Evolutionary conservation across 768 basidiomycete genomes (phyloP).

Genomic region (Podaxis mareebaensis): DNA sequence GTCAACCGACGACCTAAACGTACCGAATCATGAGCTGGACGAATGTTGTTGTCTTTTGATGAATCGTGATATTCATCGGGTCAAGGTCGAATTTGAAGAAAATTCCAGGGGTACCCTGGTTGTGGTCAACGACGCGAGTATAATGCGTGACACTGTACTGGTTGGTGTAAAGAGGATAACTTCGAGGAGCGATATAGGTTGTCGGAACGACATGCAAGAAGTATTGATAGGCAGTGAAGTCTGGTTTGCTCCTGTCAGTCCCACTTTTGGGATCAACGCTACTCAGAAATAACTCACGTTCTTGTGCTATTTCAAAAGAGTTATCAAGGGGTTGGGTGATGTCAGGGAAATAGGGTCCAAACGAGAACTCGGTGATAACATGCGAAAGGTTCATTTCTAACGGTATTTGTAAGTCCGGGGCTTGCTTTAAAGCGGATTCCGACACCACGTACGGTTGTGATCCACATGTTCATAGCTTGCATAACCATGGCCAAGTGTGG

Average conservation of each 20-base stretch:
- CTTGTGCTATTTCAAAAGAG: conserved; percentile 72
- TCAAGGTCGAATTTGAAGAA: conserved; percentile 99
- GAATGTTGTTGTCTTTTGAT: conserved; percentile 85
- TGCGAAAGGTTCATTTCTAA: conserved; percentile 75
- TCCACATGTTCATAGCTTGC: conserved; percentile 84
- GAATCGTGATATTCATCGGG: conserved; percentile 80
- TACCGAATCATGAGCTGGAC: conserved; percentile 72
- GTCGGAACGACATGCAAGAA: conserved; percentile 96
- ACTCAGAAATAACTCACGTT: conserved; percentile 49
- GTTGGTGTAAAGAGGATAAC: conserved; percentile 64
- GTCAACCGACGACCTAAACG: conserved; percentile 32
- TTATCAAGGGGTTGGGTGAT: conserved; percentile 94
- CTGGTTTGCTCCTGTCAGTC: conserved; percentile 36
- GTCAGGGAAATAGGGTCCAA: conserved; percentile 94
- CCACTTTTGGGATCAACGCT: neutral
- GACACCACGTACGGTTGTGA: conserved; percentile 64
- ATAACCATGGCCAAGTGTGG: conserved; percentile 94
- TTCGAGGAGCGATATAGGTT: conserved; percentile 80
- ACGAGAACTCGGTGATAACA: conserved; percentile 95
- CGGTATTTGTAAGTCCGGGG: neutral
- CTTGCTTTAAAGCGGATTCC: neutral
- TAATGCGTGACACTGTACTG: conserved; percentile 98
- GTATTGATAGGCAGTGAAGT: conserved; percentile 91
- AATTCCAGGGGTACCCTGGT: conserved; percentile 85
- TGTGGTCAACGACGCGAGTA: conserved; percentile 69